These are phyloP conservation scores for Priceomyces melissophilus DNA, from an alignment of 805 yeast genomes.

Conservation along the genomic window DNA sequence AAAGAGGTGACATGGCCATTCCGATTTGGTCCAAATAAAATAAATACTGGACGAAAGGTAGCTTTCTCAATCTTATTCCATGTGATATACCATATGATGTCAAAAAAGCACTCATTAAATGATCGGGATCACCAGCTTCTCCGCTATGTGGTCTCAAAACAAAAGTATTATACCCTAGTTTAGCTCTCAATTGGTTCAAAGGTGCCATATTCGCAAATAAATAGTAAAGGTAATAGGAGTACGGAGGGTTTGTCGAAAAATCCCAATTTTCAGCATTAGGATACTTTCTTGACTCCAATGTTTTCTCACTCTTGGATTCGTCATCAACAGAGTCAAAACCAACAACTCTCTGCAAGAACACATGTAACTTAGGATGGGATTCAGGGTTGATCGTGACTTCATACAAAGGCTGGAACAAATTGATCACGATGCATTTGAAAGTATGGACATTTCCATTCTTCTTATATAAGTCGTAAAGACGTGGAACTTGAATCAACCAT, in stretches of 20 bases:
- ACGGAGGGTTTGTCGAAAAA: constrained; percentile 84
- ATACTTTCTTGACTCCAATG: constrained; percentile 67
- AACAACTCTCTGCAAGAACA: constrained; percentile 88
- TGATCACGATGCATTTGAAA: constrained; percentile 75
- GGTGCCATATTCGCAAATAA: constrained; percentile 82
- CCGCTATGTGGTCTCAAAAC: constrained; percentile 98
- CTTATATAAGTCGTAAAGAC: constrained; percentile 87
- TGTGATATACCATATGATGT: constrained; percentile 92
- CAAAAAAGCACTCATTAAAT: constrained; percentile 82
- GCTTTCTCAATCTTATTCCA: constrained; percentile 88
- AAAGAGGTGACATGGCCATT: constrained; percentile 96
- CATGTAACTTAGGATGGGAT: constrained; percentile 84
- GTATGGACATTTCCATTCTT: constrained; percentile 62
- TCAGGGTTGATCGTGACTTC: constrained; percentile 85
- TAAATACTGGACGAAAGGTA: constrained; percentile 92
- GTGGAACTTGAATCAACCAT: constrained; percentile 94
- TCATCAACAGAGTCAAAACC: constrained; percentile 99
- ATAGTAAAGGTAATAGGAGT: constrained; percentile 90
- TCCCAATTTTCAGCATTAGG: constrained; percentile 89
- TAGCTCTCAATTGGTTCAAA: constrained; percentile 77
- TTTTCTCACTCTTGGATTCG: constrained; percentile 87
- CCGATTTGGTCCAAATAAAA: constrained; percentile 94
- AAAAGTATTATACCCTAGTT: constrained; percentile 78
- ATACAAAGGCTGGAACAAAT: constrained; percentile 82
- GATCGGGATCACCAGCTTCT: constrained; percentile 99